Base-by-base conservation (phyloP, 192 early-diverging fungal species). In the Coemansia sp. region DNA sequence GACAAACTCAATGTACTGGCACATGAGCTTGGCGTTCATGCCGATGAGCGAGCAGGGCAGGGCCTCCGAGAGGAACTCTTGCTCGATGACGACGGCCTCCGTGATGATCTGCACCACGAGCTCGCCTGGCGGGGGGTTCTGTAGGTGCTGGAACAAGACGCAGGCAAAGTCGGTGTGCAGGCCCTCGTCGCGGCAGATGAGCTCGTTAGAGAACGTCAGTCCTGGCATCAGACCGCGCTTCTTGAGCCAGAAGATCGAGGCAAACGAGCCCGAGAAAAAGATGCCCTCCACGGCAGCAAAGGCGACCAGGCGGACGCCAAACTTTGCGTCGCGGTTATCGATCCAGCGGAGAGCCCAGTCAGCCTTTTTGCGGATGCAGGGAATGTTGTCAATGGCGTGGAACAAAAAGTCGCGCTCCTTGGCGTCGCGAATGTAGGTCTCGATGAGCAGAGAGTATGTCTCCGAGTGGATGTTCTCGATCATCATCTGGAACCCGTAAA, bases 231-330 rank as follows among this genome's bases (percentile, higher is more conserved):
- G 79, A 19, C 96, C 97, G 71, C 96, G 92, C 88, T 99, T 99
- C 91, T 98, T 99, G 77, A 99, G 92, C 96, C 96, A 99, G 75
- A 99, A 99, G 87, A 99, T 99, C 28, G 97, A 89, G 2, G 97
- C 95, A 79, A 98, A 98, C 17, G 97, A 90, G 13, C 95, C 97
- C 67, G 93, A 95, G 85, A 97, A 98, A 88, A 98, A 98, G 78
- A 98, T 96, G 55, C 97, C 97, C 76, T 98, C 97, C 16, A 99
- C 95, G 21, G 93, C 96, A 50, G 96, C 96, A 87, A 99, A 99
- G 59, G 96, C 97, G 44, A 97, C 89, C 47, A 98, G 84, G 59
- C 97, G 90, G 67, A 94, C 91, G 59, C 93, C 94, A 86, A 97
- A 99, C 43, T 91, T 87, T 23, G 94, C 86, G 58, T 86, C 80